phyloP scores from a whole-genome alignment of 768 basidiomycete species.

The Stropharia rugosoannulata region DNA sequence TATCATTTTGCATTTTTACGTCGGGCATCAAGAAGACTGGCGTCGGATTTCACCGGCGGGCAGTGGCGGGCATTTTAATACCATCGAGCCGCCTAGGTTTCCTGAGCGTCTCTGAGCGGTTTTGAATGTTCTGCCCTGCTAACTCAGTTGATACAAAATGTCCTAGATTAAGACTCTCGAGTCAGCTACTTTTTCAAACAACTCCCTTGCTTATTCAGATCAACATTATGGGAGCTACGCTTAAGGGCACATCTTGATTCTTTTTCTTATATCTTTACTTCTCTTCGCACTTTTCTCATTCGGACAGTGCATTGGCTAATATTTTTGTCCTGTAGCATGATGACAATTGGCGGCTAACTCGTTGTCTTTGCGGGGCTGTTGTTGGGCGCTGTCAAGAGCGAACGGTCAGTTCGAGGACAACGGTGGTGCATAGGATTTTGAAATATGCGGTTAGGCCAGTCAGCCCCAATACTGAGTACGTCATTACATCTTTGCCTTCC shows the following conservation, averaged over 20 bases:
- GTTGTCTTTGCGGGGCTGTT: constrained; percentile 83
- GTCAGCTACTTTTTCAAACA: constrained; percentile 63
- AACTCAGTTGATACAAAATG: constrained; percentile 92
- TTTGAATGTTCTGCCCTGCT: constrained; percentile 23
- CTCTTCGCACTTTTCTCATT: constrained; percentile 14
- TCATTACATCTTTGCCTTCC: constrained; percentile 14
- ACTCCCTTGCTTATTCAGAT: constrained; percentile 75
- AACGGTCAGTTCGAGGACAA: constrained; percentile 25
- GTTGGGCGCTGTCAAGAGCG: constrained; percentile 70
- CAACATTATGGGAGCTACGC: constrained; percentile 85
- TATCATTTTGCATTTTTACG: constrained; percentile 10
- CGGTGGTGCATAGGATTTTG: constrained; percentile 63
- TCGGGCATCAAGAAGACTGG: constrained; percentile 93
- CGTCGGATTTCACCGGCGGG: constrained; percentile 75
- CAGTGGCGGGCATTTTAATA: constrained; percentile 21
- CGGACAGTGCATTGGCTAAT: constrained; percentile 6
- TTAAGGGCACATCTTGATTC: constrained; percentile 64
- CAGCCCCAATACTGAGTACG: constrained; percentile 61
- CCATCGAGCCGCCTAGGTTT: constrained; percentile 14
- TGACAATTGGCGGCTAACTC: constrained; percentile 63
- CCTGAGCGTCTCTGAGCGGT: constrained; percentile 14
- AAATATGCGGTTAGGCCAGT: constrained; percentile 84
- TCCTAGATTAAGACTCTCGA: constrained; percentile 60
- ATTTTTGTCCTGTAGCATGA: constrained; percentile 37
- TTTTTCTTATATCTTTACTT: constrained; percentile 14